Evolutionary conservation across 192 early-diverging fungal genomes (phyloP), one percentile per base, ranked within the genome.

Genomic region (Phycomyces blakesleeanus): DNA sequence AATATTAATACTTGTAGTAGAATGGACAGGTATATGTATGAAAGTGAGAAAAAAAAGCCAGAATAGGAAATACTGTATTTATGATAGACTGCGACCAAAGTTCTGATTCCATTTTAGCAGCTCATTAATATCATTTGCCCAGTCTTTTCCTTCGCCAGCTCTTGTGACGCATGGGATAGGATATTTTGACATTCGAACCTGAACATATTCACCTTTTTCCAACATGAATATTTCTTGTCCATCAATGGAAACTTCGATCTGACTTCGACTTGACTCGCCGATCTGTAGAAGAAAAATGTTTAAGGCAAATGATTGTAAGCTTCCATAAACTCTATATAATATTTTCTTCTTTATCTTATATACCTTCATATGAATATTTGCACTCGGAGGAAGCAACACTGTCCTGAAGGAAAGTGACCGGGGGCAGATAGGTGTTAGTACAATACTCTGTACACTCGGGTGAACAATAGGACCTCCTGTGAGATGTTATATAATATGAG

Each of bases 21-120:
- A n/a, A n/a, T n/a, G n/a, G n/a, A n/a, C n/a, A n/a, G n/a, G n/a
- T n/a, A n/a, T n/a, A n/a, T n/a, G n/a, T n/a, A n/a, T n/a, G n/a
- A n/a, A n/a, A n/a, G n/a, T n/a, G n/a, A n/a, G n/a, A n/a, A n/a
- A n/a, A n/a, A n/a, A n/a, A n/a, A n/a, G n/a, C n/a, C n/a, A n/a
- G n/a, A n/a, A n/a, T n/a, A n/a, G n/a, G n/a, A n/a, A n/a, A n/a
- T n/a, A n/a, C n/a, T n/a, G n/a, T n/a, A n/a, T n/a, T n/a, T n/a
- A 59, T 59, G 21, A 41, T 5, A 41, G 26, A 8, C 34, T 54
- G 8, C 60, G 59, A 21, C 66, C 76, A 72, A 92, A 92, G 8
- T 75, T 78, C 61, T 93, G 89, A 64, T 96, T 96, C 83, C 93
- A 96, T 66, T 90, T 89, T 42, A 96, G 73, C 59, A 91, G 78